A percentile compares a stretch with the other conserved stretches of the same genome.
Evolutionary conservation across 2,329 filamentous ascomycete species (phyloP).

Genomic region (Pyricularia sp.): DNA sequence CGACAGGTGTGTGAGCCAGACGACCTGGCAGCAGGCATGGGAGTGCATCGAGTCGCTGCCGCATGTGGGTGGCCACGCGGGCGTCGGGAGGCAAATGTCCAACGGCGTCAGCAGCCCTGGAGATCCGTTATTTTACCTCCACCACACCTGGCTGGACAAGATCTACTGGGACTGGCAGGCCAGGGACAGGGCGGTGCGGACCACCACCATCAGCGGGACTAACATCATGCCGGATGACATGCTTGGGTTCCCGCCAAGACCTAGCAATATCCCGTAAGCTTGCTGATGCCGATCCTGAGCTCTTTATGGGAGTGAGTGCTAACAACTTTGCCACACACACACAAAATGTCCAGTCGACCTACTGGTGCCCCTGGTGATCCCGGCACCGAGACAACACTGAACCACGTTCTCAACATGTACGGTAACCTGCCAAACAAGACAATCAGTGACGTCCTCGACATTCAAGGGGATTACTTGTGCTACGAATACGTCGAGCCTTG

Average conservation of each 20-base stretch:
- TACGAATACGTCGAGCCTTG: slow-evolving; percentile 7
- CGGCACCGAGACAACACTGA: slow-evolving; percentile 9
- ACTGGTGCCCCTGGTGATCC: slow-evolving; percentile 8
- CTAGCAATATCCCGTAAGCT: neutral
- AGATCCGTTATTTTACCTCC: slow-evolving; percentile 10
- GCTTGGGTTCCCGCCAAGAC: neutral
- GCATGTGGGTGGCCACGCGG: slow-evolving; percentile 17
- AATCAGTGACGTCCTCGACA: slow-evolving; percentile 11
- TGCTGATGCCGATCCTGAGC: neutral
- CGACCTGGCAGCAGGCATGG: slow-evolving; percentile 11
- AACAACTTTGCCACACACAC: neutral
- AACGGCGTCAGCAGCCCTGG: slow-evolving; percentile 12
- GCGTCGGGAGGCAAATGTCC: slow-evolving; percentile 13
- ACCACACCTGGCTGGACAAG: slow-evolving; percentile 7
- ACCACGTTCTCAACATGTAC: slow-evolving; percentile 11
- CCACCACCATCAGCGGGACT: slow-evolving; percentile 3
- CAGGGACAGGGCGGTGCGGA: slow-evolving; percentile 1
- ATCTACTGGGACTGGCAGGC: slow-evolving; percentile 13
- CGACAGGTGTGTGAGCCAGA: slow-evolving; percentile 5
- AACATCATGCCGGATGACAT: neutral
- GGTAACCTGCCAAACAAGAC: slow-evolving; percentile 11
- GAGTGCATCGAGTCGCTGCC: slow-evolving; percentile 17
- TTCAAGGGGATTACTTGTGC: slow-evolving; percentile 10
- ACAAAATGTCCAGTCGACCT: neutral
- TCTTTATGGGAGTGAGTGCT: neutral